Evolutionary conservation across 805 yeast species (phyloP).

Genomic region (Yarrowia sp.): DNA sequence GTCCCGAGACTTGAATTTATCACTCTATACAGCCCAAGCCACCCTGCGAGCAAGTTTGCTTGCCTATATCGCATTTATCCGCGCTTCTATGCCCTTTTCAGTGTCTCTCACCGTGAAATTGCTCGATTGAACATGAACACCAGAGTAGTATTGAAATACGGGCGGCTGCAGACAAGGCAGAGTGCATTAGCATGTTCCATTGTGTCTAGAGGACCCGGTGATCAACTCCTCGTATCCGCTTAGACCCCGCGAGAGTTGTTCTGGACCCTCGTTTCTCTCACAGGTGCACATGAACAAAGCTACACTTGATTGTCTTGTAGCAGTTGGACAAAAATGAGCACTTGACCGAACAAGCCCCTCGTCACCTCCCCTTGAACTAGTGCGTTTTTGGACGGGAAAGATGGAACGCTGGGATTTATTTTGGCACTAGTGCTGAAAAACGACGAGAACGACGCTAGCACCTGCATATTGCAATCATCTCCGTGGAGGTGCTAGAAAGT

Average conservation of each 20-base stretch:
- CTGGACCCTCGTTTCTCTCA: not conserved
- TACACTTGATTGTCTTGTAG: too few relatives aligned
- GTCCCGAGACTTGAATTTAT: too few relatives aligned
- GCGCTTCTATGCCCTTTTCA: too few relatives aligned
- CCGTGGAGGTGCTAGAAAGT: slow-evolving; percentile 3
- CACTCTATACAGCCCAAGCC: too few relatives aligned
- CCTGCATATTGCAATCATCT: slow-evolving; percentile 5
- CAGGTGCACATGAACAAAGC: not conserved
- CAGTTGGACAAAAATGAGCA: slow-evolving; percentile 1
- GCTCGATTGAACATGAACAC: too few relatives aligned
- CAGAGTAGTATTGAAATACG: not conserved
- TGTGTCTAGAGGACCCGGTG: not conserved
- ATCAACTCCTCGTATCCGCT: not conserved
- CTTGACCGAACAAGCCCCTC: not conserved
- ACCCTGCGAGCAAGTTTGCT: too few relatives aligned
- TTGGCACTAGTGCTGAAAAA: slow-evolving; percentile 6
- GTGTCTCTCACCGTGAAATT: too few relatives aligned
- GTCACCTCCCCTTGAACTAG: not conserved
- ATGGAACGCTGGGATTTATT: slow-evolving; percentile 21
- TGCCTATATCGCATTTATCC: too few relatives aligned
- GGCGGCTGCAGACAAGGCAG: not conserved
- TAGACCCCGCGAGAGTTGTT: not conserved
- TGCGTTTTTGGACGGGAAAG: not conserved
- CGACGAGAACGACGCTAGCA: slow-evolving; percentile 7
- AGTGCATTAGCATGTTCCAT: not conserved